A percentile compares a stretch with the other conserved stretches of the same genome.
Evolutionary conservation across 305 asterid genomes (phyloP).

Genomic region (Fraxinus platypoda): DNA sequence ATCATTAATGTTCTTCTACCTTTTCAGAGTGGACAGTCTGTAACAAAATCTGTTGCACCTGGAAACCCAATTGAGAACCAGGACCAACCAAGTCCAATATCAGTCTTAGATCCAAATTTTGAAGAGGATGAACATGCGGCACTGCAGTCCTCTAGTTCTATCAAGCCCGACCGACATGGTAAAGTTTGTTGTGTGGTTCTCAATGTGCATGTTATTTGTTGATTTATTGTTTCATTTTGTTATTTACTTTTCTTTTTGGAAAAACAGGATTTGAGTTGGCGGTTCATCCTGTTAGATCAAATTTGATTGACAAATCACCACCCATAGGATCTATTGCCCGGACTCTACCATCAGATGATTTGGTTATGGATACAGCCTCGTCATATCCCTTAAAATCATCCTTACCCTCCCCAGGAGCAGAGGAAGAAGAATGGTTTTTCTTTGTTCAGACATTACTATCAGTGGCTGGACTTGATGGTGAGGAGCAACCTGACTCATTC

Average conservation of each 20-base stretch:
- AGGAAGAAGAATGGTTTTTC: conserved; percentile 69
- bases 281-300: conserved; percentile 42
- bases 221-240: neutral
- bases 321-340: conserved; percentile 94
- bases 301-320: conserved; percentile 86
- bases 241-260: neutral
- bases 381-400: conserved; percentile 49
- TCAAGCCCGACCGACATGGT: conserved; percentile 44
- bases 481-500: conserved; percentile 45
- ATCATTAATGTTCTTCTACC: conserved; percentile 3
- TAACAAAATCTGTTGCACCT: conserved; percentile 29
- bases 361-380: conserved; percentile 59
- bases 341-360: conserved; percentile 66
- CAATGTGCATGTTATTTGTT: neutral
- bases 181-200: conserved; percentile 18
- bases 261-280: conserved; percentile 53
- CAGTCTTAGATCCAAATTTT: conserved; percentile 52
- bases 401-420: conserved; percentile 37
- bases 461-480: conserved; percentile 59
- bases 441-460: conserved; percentile 59
- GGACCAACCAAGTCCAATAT: conserved; percentile 66
- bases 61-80: conserved; percentile 46
- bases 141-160: conserved; percentile 29
- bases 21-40: conserved; percentile 43
- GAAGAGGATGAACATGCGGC: conserved; percentile 50